Evolutionary conservation across 257 asterid genomes (phyloP).

Genomic region (Gentiana macrophylla): DNA sequence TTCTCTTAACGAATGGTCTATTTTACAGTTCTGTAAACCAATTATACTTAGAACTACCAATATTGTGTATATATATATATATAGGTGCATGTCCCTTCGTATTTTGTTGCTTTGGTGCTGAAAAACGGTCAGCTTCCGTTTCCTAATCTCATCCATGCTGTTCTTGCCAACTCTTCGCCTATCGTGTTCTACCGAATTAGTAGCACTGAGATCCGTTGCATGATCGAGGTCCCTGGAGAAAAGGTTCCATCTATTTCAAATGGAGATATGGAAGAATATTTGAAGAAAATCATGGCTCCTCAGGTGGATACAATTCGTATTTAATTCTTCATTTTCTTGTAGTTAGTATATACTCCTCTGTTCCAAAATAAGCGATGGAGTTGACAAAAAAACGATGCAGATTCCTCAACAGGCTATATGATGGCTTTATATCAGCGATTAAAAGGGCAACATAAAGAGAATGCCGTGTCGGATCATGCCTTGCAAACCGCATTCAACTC

Average conservation of each 20-base stretch:
- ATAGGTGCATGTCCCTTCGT: slow-evolving; percentile 24
- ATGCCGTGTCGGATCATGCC: slow-evolving; percentile 35
- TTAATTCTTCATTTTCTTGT: too few species aligned
- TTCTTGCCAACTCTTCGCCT: slow-evolving; percentile 26
- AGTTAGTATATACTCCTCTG: background rate
- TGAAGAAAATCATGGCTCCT: slow-evolving; percentile 23
- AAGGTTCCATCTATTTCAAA: slow-evolving; percentile 29
- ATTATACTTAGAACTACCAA: background rate
- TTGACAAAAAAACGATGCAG: slow-evolving; percentile 1
- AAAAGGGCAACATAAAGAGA: slow-evolving; percentile 25
- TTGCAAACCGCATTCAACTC: slow-evolving; percentile 26
- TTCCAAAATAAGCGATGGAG: background rate
- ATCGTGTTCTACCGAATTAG: slow-evolving; percentile 13
- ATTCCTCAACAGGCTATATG: slow-evolving; percentile 22
- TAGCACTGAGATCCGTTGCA: too few species aligned
- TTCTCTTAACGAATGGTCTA: background rate
- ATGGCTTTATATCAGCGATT: slow-evolving; percentile 21
- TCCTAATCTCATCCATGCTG: slow-evolving; percentile 22
- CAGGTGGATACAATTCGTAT: slow-evolving; percentile 12
- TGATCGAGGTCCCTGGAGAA: slow-evolving; percentile 26
- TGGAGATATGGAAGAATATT: slow-evolving; percentile 22
- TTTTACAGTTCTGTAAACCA: background rate
- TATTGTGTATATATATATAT: background rate
- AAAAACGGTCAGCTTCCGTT: slow-evolving; percentile 24
- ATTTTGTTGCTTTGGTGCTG: slow-evolving; percentile 25